A percentile compares a stretch with the other conserved stretches of the same genome.
phyloP scores from a whole-genome alignment of 192 early-diverging fungal species.

The Allomyces arbusculus region DNA sequence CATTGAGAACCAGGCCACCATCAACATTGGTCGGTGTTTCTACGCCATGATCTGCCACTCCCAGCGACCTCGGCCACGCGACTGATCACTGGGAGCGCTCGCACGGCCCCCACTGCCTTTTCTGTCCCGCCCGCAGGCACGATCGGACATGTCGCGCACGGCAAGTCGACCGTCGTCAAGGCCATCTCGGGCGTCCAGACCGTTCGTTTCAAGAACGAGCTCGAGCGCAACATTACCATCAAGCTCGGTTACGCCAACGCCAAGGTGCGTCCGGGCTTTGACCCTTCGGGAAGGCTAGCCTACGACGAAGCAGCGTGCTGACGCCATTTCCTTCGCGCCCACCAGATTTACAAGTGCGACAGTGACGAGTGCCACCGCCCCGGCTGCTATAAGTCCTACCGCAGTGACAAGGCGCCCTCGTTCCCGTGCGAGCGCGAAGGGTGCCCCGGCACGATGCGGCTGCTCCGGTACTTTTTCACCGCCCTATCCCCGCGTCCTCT shows the following conservation, averaged over 20 bases:
- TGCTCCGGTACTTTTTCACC: conserved; percentile 32
- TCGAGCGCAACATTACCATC: conserved; percentile 98
- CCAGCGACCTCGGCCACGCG: background rate
- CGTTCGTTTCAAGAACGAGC: conserved; percentile 92
- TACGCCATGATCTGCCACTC: background rate
- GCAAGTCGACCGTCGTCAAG: conserved; percentile 97
- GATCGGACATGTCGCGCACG: conserved; percentile 98
- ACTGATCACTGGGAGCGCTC: background rate
- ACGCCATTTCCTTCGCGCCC: background rate
- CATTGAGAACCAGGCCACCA: conserved; percentile 93
- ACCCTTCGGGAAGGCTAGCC: background rate
- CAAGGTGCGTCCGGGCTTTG: conserved; percentile 32
- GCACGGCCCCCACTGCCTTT: background rate
- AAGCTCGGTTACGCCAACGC: conserved; percentile 98
- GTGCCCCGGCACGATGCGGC: conserved; percentile 66
- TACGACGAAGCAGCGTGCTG: background rate
- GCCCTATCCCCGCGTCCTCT: background rate
- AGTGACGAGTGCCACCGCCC: conserved; percentile 82
- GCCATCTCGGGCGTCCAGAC: conserved; percentile 97
- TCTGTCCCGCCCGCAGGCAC: conserved; percentile 37
- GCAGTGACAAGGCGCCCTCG: conserved; percentile 60
- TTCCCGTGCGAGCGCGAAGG: conserved; percentile 72
- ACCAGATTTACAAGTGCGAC: conserved; percentile 90
- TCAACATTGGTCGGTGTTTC: conserved; percentile 73
- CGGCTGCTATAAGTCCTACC: conserved; percentile 80